Evolutionary conservation across 2,329 filamentous ascomycete species (phyloP).

Genomic region (Talaromyces sp.): DNA sequence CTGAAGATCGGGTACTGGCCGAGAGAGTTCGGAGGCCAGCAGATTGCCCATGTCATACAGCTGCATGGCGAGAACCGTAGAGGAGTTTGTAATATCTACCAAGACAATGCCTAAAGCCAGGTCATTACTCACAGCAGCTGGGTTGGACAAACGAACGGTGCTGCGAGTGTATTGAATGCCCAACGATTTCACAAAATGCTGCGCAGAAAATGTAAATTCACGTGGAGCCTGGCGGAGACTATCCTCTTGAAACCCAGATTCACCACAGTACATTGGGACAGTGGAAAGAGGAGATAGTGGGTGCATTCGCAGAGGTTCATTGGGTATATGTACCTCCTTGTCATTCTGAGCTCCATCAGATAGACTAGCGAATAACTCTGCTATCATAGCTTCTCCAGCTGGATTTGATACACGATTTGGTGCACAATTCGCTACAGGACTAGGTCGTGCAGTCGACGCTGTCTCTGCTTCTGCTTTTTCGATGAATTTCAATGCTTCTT

Average conservation of each 20-base stretch:
- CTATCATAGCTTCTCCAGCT: not conserved
- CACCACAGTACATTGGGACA: constrained; percentile 28
- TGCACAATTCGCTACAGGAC: not conserved
- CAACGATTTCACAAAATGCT: constrained; percentile 23
- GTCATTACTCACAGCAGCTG: constrained; percentile 20
- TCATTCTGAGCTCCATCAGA: not conserved
- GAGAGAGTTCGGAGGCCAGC: constrained; percentile 19
- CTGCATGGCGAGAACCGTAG: constrained; percentile 23
- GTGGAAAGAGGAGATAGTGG: constrained; percentile 26
- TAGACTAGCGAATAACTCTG: not conserved
- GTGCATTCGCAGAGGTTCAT: not conserved
- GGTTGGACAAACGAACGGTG: constrained; percentile 23
- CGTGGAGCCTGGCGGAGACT: constrained; percentile 9
- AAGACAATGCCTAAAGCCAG: constrained; percentile 29
- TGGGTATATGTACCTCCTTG: not conserved
- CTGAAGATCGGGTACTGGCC: constrained; percentile 4
- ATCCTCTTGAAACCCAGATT: constrained; percentile 13
- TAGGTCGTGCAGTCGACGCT: not conserved
- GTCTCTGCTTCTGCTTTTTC: not conserved
- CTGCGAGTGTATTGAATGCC: constrained; percentile 12
- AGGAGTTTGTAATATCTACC: constrained; percentile 22
- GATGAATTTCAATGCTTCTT: constrained; percentile 1
- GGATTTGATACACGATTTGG: not conserved
- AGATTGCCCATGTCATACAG: constrained; percentile 25
- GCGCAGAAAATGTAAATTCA: constrained; percentile 18